Conservation (phyloP, 2,329 filamentous ascomycete species). For the Sclerotinia sclerotiorum region DNA sequence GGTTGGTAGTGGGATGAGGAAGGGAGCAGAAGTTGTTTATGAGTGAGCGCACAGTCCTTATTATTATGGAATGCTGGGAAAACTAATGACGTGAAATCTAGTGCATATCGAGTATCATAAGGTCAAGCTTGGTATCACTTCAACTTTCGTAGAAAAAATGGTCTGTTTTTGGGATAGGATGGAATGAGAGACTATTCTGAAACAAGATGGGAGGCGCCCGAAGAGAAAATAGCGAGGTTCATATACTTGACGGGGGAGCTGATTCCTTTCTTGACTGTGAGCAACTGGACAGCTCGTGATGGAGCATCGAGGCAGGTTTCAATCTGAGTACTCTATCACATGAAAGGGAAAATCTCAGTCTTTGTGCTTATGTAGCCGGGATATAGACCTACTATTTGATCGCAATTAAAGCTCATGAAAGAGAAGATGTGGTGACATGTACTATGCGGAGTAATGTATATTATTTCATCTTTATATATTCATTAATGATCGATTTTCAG, state of each 20-base stretch:
- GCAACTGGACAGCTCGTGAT: neutral
- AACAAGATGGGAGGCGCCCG: neutral
- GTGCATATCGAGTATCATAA: conserved; percentile 32
- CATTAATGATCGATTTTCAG: conserved; percentile 70
- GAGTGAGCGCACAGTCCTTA: conserved; percentile 42
- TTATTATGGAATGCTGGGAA: neutral
- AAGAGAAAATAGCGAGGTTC: neutral
- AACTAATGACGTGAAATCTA: conserved; percentile 20
- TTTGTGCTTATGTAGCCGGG: neutral
- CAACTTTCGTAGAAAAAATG: neutral
- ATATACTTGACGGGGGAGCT: neutral
- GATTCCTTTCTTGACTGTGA: neutral
- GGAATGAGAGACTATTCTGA: neutral
- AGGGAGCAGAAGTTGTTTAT: conserved; percentile 48
- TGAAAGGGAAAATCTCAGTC: neutral
- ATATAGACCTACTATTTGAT: neutral
- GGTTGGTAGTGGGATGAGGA: conserved; percentile 52
- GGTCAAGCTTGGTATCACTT: neutral
- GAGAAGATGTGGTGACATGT: neutral
- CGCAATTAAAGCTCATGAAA: neutral
- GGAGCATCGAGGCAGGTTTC: neutral
- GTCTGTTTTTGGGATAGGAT: neutral
- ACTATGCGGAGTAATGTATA: neutral
- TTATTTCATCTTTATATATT: neutral
- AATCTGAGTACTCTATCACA: neutral